A percentile compares a stretch with the other conserved stretches of the same genome.
Evolutionary conservation across 768 basidiomycete genomes (phyloP).

Genomic region (Punctularia strigosozonata): DNA sequence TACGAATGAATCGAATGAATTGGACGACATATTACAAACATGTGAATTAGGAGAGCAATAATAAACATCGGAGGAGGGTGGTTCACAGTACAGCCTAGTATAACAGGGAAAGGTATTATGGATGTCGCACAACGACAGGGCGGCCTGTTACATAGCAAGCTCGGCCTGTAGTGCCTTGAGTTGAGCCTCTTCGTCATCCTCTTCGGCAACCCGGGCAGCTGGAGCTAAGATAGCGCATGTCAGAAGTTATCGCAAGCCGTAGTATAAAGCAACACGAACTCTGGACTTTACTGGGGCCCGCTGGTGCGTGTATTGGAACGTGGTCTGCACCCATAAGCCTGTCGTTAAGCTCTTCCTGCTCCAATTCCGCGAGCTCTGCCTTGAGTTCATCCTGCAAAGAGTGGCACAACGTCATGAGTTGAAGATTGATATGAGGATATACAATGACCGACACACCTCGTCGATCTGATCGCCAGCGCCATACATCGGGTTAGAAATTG

Average conservation of each 20-base stretch:
- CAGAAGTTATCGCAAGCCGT: too few relatives aligned
- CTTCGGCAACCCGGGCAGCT: constrained; percentile 45
- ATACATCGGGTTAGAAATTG: constrained; percentile 68
- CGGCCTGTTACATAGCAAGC: constrained; percentile 64
- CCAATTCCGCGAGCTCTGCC: constrained; percentile 73
- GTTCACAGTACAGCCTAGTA: too few relatives aligned
- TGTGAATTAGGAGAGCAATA: too few relatives aligned
- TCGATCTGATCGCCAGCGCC: constrained; percentile 47
- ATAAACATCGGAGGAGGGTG: too few relatives aligned
- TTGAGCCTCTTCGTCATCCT: constrained; percentile 89
- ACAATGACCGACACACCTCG: constrained; percentile 39
- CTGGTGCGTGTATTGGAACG: constrained; percentile 78
- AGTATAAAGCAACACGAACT: too few relatives aligned
- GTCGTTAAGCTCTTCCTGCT: constrained; percentile 81
- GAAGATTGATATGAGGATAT: neutral
- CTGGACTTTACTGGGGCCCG: constrained; percentile 34
- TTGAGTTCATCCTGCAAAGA: constrained; percentile 66
- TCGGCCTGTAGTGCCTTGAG: constrained; percentile 82
- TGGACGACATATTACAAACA: too few relatives aligned
- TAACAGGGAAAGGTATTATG: too few relatives aligned
- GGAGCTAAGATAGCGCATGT: too few relatives aligned
- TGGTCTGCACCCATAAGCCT: constrained; percentile 79
- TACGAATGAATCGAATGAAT: too few relatives aligned
- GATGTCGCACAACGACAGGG: too few relatives aligned
- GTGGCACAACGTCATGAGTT: constrained; percentile 1